Percentiles rank a stretch among this genome's conserved stretches.
These are phyloP conservation scores for Angophora floribunda DNA, from an alignment of 345 rosid genomes.

Conservation along the genomic window DNA sequence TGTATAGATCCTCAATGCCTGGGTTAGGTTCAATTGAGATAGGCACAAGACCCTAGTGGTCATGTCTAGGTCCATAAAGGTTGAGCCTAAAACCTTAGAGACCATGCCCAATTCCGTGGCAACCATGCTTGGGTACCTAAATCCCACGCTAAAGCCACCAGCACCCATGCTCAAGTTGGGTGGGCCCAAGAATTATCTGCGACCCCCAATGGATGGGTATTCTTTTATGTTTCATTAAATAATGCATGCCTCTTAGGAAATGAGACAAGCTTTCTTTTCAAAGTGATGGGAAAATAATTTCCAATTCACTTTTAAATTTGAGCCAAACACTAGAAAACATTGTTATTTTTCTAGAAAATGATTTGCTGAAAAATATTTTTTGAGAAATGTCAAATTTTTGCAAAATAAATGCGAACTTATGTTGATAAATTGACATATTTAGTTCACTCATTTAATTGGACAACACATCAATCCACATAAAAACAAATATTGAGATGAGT, in stretches of 20 bases:
- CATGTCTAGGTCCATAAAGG: not conserved
- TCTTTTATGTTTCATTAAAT: no score
- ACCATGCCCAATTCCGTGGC: not conserved
- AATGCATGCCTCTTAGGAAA: no score
- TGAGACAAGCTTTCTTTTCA: no score
- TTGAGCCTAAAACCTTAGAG: not conserved
- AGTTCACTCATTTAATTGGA: not conserved
- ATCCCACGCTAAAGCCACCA: not conserved
- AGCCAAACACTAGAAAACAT: not conserved
- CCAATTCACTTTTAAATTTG: no score
- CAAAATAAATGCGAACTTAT: not conserved
- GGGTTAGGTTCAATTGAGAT: rapidly evolving
- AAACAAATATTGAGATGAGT: not conserved
- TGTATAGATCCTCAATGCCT: not conserved
- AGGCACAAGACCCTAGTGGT: not conserved
- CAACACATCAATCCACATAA: not conserved
- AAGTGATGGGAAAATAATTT: no score
- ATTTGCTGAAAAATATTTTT: not conserved
- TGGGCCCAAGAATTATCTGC: not conserved
- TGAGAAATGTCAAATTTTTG: not conserved
- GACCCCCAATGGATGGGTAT: not conserved
- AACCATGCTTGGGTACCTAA: not conserved
- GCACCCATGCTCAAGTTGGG: not conserved
- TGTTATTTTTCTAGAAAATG: not conserved
- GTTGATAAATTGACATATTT: not conserved